These are phyloP conservation scores for Eimeria sp. DNA, from an alignment of 169 alveolate species.

Conservation along the genomic window DNA sequence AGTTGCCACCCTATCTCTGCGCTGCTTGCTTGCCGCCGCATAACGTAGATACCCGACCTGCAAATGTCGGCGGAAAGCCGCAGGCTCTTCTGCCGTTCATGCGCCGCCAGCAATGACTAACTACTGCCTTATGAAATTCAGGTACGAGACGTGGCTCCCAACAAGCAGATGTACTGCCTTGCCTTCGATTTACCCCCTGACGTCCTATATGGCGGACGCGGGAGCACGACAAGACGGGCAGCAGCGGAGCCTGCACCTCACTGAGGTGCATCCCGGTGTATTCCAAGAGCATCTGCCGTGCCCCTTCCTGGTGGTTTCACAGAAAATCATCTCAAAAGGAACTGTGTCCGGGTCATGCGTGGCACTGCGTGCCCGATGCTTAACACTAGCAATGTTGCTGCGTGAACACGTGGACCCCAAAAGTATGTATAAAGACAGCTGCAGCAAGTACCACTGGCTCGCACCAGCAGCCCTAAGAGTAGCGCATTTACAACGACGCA, in stretches of 20 bases:
- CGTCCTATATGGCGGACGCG: constrained; percentile 13
- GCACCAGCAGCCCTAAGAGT: background rate
- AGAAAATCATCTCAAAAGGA: background rate
- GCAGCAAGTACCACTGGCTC: background rate
- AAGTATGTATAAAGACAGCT: background rate
- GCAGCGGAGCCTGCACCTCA: background rate
- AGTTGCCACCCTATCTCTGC: background rate
- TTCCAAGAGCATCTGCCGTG: background rate
- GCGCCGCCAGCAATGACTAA: background rate
- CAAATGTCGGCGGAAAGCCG: background rate
- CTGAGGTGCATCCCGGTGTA: background rate
- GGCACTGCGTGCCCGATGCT: background rate
- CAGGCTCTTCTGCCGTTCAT: background rate
- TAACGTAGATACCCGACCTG: background rate
- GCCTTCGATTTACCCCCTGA: constrained; percentile 67
- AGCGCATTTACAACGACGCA: background rate
- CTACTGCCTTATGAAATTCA: constrained; percentile 5
- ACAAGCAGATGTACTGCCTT: constrained; percentile 83
- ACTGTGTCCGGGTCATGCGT: background rate
- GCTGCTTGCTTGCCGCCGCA: background rate
- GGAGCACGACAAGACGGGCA: background rate
- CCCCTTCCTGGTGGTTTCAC: background rate
- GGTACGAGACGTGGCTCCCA: constrained; percentile 85
- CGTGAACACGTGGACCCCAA: background rate
- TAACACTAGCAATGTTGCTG: background rate